phyloP scores from a whole-genome alignment of 2,329 filamentous ascomycete species.

The Magnaporthales sp. region DNA sequence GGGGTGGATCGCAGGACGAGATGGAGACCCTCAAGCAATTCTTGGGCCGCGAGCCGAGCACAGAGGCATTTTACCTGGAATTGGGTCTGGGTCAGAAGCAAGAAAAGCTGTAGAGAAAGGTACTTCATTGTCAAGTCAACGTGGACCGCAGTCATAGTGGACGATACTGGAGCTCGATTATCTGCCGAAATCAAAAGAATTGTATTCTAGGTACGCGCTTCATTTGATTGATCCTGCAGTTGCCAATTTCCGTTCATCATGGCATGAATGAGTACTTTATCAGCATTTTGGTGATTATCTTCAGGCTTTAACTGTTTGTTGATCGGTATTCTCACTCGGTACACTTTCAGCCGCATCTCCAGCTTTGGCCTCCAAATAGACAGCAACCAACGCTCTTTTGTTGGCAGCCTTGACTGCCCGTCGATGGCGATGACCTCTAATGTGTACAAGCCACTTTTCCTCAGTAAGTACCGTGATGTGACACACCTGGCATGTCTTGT shows the following conservation, averaged over 20 bases:
- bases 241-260: neutral
- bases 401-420: conserved; percentile 17
- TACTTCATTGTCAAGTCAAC: neutral
- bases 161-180: neutral
- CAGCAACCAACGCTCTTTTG: conserved; percentile 12
- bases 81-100: conserved; percentile 39
- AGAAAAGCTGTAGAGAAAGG: neutral
- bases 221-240: neutral
- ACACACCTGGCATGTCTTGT: conserved; percentile 66
- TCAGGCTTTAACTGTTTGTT: neutral
- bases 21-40: conserved; percentile 75
- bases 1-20: conserved; percentile 70
- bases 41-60: conserved; percentile 65
- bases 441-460: conserved; percentile 37
- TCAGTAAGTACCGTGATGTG: conserved; percentile 52
- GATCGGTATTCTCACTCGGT: neutral
- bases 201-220: neutral
- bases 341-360: neutral
- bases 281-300: no score
- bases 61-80: conserved; percentile 73
- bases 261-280: no score
- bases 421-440: conserved; percentile 32
- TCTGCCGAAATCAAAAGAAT: neutral
- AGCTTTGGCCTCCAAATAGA: neutral
- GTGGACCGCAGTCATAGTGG: neutral